A percentile compares a stretch with the other conserved stretches of the same genome.
These are phyloP conservation scores for Phoenix roebelenii DNA, from an alignment of 176 grass and related monocot species.

Conservation along the genomic window DNA sequence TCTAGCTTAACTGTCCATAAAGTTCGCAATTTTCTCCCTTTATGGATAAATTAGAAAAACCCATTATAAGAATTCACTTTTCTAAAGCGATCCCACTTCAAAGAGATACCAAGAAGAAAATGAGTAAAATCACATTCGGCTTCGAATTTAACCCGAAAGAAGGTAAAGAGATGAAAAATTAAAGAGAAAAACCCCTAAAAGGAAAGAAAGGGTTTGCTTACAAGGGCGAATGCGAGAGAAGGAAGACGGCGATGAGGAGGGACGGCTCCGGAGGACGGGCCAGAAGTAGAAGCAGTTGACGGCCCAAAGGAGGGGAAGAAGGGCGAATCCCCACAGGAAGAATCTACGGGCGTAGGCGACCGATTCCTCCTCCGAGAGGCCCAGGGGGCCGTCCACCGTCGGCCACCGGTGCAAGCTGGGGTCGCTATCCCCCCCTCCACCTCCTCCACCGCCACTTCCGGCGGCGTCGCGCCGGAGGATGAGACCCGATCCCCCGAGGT, in stretches of 20 bases:
- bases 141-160: too few relatives aligned
- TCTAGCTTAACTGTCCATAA: too few relatives aligned
- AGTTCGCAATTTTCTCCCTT: too few relatives aligned
- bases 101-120: too few relatives aligned
- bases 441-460: background rate
- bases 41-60: too few relatives aligned
- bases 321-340: conserved; percentile 89
- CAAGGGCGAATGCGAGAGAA: conserved; percentile 58
- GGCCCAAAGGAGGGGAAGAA: conserved; percentile 90
- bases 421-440: background rate
- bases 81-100: too few relatives aligned
- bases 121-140: too few relatives aligned
- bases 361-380: conserved; percentile 65
- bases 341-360: conserved; percentile 55
- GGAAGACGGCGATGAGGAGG: conserved; percentile 25
- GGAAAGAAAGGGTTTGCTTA: conserved; percentile 8
- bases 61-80: too few relatives aligned
- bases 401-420: conserved; percentile 32
- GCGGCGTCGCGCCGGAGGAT: conserved; percentile 11
- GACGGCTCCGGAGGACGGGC: conserved; percentile 52
- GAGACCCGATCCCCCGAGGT: background rate
- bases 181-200: conserved; percentile 22
- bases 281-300: conserved; percentile 97
- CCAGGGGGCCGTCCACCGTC: conserved; percentile 77
- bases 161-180: background rate